Evolutionary conservation across 176 grass and related monocot genomes (phyloP), one percentile per base, ranked within the genome.

Genomic region (Saccharum officinarum): DNA sequence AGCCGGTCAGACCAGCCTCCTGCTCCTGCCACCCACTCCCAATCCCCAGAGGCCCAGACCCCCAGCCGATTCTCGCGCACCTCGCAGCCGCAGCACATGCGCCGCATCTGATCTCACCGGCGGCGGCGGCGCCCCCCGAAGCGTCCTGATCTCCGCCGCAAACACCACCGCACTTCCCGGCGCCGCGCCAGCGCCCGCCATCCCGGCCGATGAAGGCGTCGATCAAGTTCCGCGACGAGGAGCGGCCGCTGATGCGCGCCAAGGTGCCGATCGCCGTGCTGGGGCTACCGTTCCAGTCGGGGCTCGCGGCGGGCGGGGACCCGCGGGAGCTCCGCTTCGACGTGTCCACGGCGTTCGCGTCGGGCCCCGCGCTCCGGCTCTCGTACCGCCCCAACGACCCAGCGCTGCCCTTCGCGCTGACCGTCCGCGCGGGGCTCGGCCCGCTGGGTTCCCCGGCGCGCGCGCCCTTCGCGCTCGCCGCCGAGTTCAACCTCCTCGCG

Each of bases 201-300:
- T 18, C 28, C 8, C 31, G 8, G 10, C 16, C 57, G 67, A 98
- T 95, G 95, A 98, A 98, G 91, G 89, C 91, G 25, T 98, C 92
- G 52, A 84, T 98, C 92, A 93, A 90, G 80, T 93, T 98, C 83
- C 91, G 91, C 34, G 92, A 95, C 76, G 91, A 98, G 15, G 84
- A 89, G 49, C 86, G 90, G 22, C 89, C 91, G 23, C 76, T 95
- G 79, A 45, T 98, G 75, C 92, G 92, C 8, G 92, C 91, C 45
- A 98, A 93, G 80, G 87, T 98, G 15, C 95, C 91, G 28, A 78
- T 98, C 82, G 86, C 87, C 39, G 86, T 95, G 82, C 91, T 98
- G 16, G 92, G 95, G 20, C 79, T 95, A 42, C 92, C 95, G 66
- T 92, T 98, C 86, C 77, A 93, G 66, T 91, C 95, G 42, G 91